Base-by-base conservation (phyloP, 129 eudicot genomes). In the Flaveria trinervia region DNA sequence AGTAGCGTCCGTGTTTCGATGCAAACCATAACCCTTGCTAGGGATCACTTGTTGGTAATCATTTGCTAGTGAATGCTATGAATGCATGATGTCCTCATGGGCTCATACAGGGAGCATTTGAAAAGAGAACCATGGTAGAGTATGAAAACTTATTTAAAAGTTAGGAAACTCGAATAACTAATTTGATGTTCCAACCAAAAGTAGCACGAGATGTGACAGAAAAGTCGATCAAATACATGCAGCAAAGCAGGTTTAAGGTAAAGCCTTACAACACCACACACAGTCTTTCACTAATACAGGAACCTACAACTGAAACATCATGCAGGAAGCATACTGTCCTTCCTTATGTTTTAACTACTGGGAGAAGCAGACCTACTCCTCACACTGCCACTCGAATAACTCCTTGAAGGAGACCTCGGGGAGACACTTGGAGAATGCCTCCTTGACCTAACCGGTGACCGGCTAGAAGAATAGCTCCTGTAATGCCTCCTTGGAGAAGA, bases 311-410 rank as follows among this genome's bases (percentile, higher is more conserved):
- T 30, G 0, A 30, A 36, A 17, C 26, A 36, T 1, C 66, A 77
- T 55, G 46, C 69, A 68, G n/a, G 39, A 9, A 65, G 62, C 65
- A 26, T 22, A 60, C 49, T 25, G 18, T 9, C 16, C 14, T 22
- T 23, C 7, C 9, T 14, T 9, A 60, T 23, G 44, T 44, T 60
- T 48, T 30, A 64, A 30, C 46, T 30, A 78, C 51, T 70, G 9
- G 83, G 92, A 12, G 88, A 79, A 41, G 59, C 25, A 86, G 86
- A 87, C 67, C 92, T 80, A 0, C 84, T 84, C 7, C 78, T 71
- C 62, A 79, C 75, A 71, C 87, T 82, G 12, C 57, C 80, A 59
- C 90, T 86, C 78, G 84, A 82, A 50, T 79, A 76, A 56, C 92
- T 83, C 66, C 75, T 28, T 9, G 71, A 64, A 25, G 18, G 1